Evolutionary conservation across 148 eudicot genomes (phyloP).

Genomic region (Pharnaceum exiguum): DNA sequence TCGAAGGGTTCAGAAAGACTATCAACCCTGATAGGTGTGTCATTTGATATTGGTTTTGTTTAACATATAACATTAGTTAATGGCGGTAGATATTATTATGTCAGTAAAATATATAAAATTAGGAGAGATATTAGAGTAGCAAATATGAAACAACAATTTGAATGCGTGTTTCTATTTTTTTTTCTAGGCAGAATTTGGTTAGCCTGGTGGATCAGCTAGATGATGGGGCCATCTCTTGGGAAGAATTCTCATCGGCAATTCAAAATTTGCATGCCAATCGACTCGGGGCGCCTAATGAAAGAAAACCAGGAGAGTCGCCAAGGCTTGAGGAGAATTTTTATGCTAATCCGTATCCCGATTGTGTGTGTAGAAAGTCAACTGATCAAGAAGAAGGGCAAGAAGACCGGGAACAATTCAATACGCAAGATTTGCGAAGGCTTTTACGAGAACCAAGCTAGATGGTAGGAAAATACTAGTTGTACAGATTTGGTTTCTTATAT

Average conservation of each 20-base stretch:
- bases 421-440: too few relatives aligned
- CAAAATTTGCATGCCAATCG: constrained; percentile 35
- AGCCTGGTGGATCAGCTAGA: constrained; percentile 43
- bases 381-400: too few relatives aligned
- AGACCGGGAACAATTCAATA: too few relatives aligned
- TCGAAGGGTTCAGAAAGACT: constrained; percentile 53
- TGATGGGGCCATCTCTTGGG: constrained; percentile 33
- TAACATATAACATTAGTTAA: too few relatives aligned
- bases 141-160: too few relatives aligned
- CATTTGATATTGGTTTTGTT: neutral
- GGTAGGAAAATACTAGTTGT: too few relatives aligned
- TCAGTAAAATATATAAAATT: too few relatives aligned
- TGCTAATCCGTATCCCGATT: constrained; percentile 61
- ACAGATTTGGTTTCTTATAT: too few relatives aligned
- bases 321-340: constrained; percentile 51
- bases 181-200: constrained; percentile 35
- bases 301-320: constrained; percentile 27
- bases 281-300: constrained; percentile 36
- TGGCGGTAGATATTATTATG: neutral
- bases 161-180: neutral
- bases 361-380: constrained; percentile 38
- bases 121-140: too few relatives aligned
- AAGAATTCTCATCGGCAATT: constrained; percentile 33
- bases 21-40: constrained; percentile 48
- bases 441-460: too few relatives aligned